Evolutionary conservation across 148 eudicot genomes (phyloP), one percentile per base, ranked within the genome.

Genomic region (Cornus kousa): DNA sequence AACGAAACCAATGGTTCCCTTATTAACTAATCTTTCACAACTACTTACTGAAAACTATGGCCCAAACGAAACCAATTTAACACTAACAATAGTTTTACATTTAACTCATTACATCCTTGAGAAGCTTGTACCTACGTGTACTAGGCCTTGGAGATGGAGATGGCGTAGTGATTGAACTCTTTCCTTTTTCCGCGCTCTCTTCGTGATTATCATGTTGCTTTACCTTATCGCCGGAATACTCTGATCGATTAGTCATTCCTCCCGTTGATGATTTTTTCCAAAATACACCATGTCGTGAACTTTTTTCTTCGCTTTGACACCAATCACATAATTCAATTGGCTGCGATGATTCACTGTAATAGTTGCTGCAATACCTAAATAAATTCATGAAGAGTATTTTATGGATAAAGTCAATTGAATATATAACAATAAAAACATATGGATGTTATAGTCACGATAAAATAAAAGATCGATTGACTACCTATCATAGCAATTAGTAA

Each of bases 341-440:
- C 67, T 83, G 86, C n/a, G 91, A 81, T 31, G 76, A 73, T 70
- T 85, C 88, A 50, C 81, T 77, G 75, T 90, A 90, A 81, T 88
- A 90, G 87, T 83, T 90, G 88, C 93, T 90, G 71, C 93, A 90
- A 77, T 90, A 90, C 86, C 93, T 53, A 53, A 2, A 53, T 3
- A 53, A 53, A 53, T 9, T 16, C 37, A 62, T 17, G 72, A 40
- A 20, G 35, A 68, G 28, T 7, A 7, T 2, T 48, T 31, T 68
- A 9, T 16, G 37, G 12, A 68, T 11, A 70, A 40, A 32, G 50
- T 68, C 22, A 22, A 23, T 16, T 8, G 7, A 20, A 40, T 68
- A 50, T 31, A 16, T 6, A 32, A 65, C 6, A 55, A 12, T 17
- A 71, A 4, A 65, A 60, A 40, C 37, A 79, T 16, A 67, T 10